phyloP scores from a whole-genome alignment of 2,329 filamentous ascomycete species.

The Diaporthe australafricana region DNA sequence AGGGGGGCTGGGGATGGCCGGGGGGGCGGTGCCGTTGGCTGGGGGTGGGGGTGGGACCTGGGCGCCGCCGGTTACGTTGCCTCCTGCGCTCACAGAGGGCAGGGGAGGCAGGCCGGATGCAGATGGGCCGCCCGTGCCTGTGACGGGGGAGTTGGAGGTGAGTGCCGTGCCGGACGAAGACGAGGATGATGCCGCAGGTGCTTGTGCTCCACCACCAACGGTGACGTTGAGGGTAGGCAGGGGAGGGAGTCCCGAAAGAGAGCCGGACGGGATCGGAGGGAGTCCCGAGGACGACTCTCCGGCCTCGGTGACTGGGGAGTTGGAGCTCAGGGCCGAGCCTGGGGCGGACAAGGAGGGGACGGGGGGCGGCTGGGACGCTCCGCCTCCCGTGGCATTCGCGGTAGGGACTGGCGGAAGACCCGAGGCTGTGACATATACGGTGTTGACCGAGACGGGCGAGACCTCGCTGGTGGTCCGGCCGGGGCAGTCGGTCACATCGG shows the following conservation, averaged over 20 bases:
- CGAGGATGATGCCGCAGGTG: neutral
- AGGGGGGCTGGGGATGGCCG: neutral
- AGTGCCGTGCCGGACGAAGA: neutral
- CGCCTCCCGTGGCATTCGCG: conserved; percentile 3
- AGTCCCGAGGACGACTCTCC: neutral
- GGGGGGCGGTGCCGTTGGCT: neutral
- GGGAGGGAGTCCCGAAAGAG: neutral
- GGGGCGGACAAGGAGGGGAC: neutral
- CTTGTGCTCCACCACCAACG: neutral
- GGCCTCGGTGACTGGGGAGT: conserved; percentile 10
- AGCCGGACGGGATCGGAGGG: neutral
- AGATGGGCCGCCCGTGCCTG: neutral
- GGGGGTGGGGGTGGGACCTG: neutral
- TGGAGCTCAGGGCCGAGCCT: conserved; percentile 4
- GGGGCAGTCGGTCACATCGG: conserved; percentile 33
- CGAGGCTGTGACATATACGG: conserved; percentile 20
- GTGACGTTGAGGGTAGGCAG: conserved; percentile 10
- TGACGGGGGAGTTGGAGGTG: neutral
- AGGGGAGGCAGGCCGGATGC: neutral
- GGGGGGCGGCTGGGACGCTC: conserved; percentile 6
- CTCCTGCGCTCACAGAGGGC: neutral
- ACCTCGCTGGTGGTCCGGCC: conserved; percentile 32
- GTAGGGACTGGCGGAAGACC: conserved; percentile 22
- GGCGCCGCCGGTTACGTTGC: neutral
- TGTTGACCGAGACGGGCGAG: conserved; percentile 28